Evolutionary conservation across 257 asterid genomes (phyloP).

Genomic region (Scutellaria barbata): DNA sequence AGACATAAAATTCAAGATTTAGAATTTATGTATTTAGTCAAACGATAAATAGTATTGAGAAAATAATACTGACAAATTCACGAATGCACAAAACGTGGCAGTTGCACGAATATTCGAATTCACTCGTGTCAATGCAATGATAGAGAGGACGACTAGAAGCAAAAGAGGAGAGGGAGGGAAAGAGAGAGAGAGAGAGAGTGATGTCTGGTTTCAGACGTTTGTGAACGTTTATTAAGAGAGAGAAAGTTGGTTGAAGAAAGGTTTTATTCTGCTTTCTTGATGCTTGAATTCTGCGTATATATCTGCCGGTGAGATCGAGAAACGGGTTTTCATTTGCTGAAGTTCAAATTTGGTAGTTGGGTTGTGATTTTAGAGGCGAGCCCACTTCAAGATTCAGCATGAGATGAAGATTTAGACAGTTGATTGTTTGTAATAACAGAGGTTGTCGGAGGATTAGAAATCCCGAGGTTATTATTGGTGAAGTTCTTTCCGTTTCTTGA

Average conservation of each 20-base stretch:
- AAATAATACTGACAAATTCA: constrained; percentile 23
- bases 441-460: constrained; percentile 25
- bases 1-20: background rate
- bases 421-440: constrained; percentile 22
- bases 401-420: constrained; percentile 7
- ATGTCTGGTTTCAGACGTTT: constrained; percentile 14
- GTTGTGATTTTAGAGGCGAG: constrained; percentile 19
- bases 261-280: constrained; percentile 22
- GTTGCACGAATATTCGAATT: background rate
- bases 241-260: background rate
- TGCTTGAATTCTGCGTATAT: constrained; percentile 18
- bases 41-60: background rate
- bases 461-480: constrained; percentile 23
- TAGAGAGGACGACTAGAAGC: constrained; percentile 23
- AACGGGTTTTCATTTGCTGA: constrained; percentile 25
- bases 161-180: too few species aligned
- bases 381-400: constrained; percentile 29
- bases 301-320: constrained; percentile 29
- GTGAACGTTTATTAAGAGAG: background rate
- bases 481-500: constrained; percentile 10
- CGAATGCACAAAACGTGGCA: constrained; percentile 36
- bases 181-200: constrained; percentile 26
- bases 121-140: constrained; percentile 27
- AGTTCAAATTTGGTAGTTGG: background rate
- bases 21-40: background rate